These are phyloP conservation scores for Delphinella strobiligena DNA, from an alignment of 2,329 filamentous ascomycete genomes.

Conservation along the genomic window DNA sequence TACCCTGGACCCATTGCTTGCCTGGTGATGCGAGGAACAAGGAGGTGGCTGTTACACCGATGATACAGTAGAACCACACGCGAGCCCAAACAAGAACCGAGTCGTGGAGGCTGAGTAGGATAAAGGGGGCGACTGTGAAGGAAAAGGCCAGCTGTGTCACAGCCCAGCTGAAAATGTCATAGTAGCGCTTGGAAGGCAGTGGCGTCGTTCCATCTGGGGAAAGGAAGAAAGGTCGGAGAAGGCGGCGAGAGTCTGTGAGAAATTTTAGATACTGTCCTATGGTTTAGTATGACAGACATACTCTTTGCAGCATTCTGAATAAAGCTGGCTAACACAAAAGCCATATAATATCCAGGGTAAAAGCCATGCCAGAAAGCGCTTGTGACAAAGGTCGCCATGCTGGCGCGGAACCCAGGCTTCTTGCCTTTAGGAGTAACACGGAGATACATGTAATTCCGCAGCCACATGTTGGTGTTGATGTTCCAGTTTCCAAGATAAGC, in stretches of 20 bases:
- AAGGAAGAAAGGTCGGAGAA: slow-evolving; percentile 86
- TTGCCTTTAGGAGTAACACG: slow-evolving; percentile 89
- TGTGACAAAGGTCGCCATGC: slow-evolving; percentile 83
- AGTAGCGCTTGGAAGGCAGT: slow-evolving; percentile 65
- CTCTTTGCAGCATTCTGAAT: slow-evolving; percentile 91
- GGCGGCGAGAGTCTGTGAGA: slow-evolving; percentile 65
- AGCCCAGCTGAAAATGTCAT: slow-evolving; percentile 66
- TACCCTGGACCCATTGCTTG: slow-evolving; percentile 38
- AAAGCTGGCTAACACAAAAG: slow-evolving; percentile 80
- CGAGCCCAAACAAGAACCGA: slow-evolving; percentile 68
- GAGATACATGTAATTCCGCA: slow-evolving; percentile 90
- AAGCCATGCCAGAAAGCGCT: slow-evolving; percentile 98
- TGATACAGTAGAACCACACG: slow-evolving; percentile 77
- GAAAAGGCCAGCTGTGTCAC: slow-evolving; percentile 72
- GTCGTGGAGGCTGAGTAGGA: slow-evolving; percentile 61
- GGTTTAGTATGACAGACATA: slow-evolving; percentile 37
- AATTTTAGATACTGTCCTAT: neutral
- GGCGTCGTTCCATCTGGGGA: slow-evolving; percentile 60
- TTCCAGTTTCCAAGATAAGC: slow-evolving; percentile 92
- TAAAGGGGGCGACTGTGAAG: slow-evolving; percentile 74
- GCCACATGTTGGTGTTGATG: slow-evolving; percentile 96
- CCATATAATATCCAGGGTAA: slow-evolving; percentile 89
- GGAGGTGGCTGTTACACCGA: slow-evolving; percentile 53
- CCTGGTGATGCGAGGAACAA: slow-evolving; percentile 71
- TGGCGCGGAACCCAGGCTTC: slow-evolving; percentile 93